Evolutionary conservation across 352 stramenopile genomes (phyloP).

Genomic region (Blastocystis hominis): DNA sequence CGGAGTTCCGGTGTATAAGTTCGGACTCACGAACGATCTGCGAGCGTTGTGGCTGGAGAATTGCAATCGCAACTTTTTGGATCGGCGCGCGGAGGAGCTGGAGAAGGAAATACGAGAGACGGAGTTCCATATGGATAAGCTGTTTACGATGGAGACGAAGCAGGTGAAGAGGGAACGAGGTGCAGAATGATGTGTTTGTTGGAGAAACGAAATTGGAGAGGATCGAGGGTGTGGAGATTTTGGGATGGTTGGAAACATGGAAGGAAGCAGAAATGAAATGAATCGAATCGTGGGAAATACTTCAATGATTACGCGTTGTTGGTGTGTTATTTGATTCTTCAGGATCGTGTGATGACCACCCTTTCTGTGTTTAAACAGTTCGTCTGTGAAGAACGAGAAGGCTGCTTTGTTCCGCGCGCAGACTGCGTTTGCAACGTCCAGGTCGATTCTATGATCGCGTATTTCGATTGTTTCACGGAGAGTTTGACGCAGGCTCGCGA

Average conservation of each 20-base stretch:
- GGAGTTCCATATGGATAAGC: neutral
- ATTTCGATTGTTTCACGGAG: too few species aligned
- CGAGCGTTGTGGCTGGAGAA: slow-evolving; percentile 42
- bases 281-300: too few species aligned
- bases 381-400: too few species aligned
- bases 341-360: slow-evolving; percentile 56
- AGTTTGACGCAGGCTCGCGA: too few species aligned
- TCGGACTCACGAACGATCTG: slow-evolving; percentile 40
- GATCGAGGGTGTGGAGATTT: too few species aligned
- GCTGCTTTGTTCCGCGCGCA: too few species aligned
- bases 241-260: too few species aligned
- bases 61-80: neutral
- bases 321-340: slow-evolving; percentile 58
- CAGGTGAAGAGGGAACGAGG: neutral
- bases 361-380: slow-evolving; percentile 2
- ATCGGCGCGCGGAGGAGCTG: neutral
- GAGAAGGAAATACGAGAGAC: slow-evolving; percentile 11
- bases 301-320: slow-evolving; percentile 8
- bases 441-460: too few species aligned
- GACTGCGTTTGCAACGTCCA: too few species aligned
- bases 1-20: neutral
- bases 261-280: too few species aligned
- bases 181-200: neutral
- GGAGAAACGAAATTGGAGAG: too few species aligned
- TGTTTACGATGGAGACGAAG: neutral